Base-by-base conservation (phyloP, 1,139 yeast genomes). In the Geotrichum bryndzae region DNA sequence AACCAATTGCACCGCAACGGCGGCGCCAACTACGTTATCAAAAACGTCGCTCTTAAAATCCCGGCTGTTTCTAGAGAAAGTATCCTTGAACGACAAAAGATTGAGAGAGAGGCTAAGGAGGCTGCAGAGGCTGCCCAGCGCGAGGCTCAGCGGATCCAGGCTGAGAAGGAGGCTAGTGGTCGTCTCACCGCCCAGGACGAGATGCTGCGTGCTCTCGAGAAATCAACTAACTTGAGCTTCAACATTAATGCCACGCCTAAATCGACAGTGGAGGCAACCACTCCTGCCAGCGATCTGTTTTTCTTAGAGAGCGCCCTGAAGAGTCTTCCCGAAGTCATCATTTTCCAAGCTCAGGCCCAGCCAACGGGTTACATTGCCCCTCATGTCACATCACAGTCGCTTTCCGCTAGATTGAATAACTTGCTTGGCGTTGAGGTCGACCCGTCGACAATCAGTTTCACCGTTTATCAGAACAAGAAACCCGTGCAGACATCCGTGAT, bases 21-120 rank as follows among this genome's bases (percentile, higher is more conserved):
- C 68, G 88, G 89, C 56, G 97, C 97, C 2, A 82, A 84, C 50
- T 88, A 88, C 70, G 79, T 88, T 41, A 73, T 82, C 50, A 77
- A 79, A 54, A 82, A 79, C 18, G 77, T 80, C 63, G 81, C 82
- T 7, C 87, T 90, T 56, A 78, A 79, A 61, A 81, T 88, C 60
- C 88, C 90, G 1, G 83, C 87, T 33, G 87, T 84, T 18, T 79
- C 80, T 63, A 72, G 70, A 65, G 71, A 66, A 53, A 67, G 60
- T 61, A 55, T 63, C 29, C 57, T 59, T 53, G 64, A 59, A 46
- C 38, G 57, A n/a, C 62, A 56, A 27, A 29, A 53, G 18, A 35
- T 45, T 10, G 58, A 54, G 48, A 58, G 59, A 31, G 63, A 57
- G 38, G 56, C 56, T 5, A 59, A 56, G 29, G 60, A 59, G 38